A percentile compares a stretch with the other conserved stretches of the same genome.
phyloP scores from a whole-genome alignment of 73 alveolate genomes.

The Paramecium bursaria region DNA sequence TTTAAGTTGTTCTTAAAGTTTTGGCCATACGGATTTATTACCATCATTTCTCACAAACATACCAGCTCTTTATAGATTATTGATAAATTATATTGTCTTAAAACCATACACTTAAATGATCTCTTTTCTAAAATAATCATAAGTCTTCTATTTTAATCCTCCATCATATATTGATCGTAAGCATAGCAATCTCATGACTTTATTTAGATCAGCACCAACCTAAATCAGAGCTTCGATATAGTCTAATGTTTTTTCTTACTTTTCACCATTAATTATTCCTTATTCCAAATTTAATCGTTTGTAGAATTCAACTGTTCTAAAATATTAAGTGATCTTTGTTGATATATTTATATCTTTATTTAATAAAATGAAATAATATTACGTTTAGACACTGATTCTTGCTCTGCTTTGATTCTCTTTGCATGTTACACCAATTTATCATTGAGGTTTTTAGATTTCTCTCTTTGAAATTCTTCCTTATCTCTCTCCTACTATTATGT shows the following conservation, averaged over 20 bases:
- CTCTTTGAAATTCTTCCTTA: conserved; percentile 15
- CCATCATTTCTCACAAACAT: conserved; percentile 34
- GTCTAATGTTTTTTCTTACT: conserved; percentile 46
- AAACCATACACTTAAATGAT: conserved; percentile 70
- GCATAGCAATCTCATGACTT: conserved; percentile 69
- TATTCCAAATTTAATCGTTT: conserved; percentile 48
- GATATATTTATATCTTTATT: conserved; percentile 42
- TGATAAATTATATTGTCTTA: conserved; percentile 25
- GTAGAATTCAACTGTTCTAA: conserved; percentile 60
- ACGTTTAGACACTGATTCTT: conserved; percentile 39
- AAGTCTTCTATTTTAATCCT: conserved; percentile 68
- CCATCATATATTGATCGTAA: conserved; percentile 61
- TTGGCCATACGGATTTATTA: conserved; percentile 50
- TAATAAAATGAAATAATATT: background rate
- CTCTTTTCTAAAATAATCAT: conserved; percentile 71
- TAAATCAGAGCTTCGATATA: conserved; percentile 69
- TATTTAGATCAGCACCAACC: conserved; percentile 63
- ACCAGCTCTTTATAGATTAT: conserved; percentile 36
- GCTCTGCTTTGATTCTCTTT: conserved; percentile 24
- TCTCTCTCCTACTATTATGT: conserved; percentile 13
- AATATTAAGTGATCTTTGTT: conserved; percentile 31
- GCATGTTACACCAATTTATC: conserved; percentile 43
- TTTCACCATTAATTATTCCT: conserved; percentile 62
- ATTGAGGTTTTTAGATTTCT: conserved; percentile 11
- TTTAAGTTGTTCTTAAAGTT: conserved; percentile 52